Base-by-base conservation (phyloP, 139 green algal species). In the Chlorella sorokiniana region DNA sequence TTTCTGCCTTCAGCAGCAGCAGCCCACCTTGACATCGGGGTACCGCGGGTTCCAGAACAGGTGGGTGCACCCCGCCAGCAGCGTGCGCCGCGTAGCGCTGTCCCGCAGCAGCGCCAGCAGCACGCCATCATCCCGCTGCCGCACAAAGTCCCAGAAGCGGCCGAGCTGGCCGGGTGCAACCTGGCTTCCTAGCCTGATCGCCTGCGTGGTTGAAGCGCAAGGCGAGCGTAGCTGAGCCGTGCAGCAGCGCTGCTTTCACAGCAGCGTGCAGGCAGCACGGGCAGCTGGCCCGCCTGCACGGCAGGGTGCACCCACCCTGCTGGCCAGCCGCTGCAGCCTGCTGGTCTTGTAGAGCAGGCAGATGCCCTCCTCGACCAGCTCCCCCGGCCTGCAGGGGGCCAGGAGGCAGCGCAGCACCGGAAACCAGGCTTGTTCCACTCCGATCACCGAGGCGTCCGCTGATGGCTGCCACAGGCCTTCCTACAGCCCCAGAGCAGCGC, bases 21-120 rank as follows among this genome's bases (percentile, higher is more conserved):
- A n/a, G n/a, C n/a, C n/a, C n/a, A 69, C 81, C 79, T 91, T 92
- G n/a, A 91, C 80, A 52, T 91, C 89, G 0, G 90, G 86, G 38
- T 59, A 87, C 5, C 54, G 65, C 9, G 88, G 88, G 69, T 93
- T 35, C 84, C 87, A 93, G 73, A 88, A 92, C 11, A 93, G 81
- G 74, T 95, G 91, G n/a, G 87, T 88, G 52, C 71, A 84, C 1
- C 65, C 85, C 10, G 76, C 86, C 44, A 93, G 27, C 10, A 93
- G 35, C 1, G 31, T 56, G 41, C 33, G 44, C 7, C 77, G 48
- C 10, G 22, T 83, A 52, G 69, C 44, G 3, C 25, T 62, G 75
- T 91, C 83, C n/a, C 70, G 41, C 38, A 93, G 83, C 76, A 89
- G 52, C 35, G 81, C 81, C 76, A 91, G 38, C 27, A 87, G 25